Percentiles rank a stretch among this genome's conserved stretches.
These are phyloP conservation scores for Beauveria medogensis DNA, from an alignment of 2,329 filamentous ascomycete species.

Conservation along the genomic window DNA sequence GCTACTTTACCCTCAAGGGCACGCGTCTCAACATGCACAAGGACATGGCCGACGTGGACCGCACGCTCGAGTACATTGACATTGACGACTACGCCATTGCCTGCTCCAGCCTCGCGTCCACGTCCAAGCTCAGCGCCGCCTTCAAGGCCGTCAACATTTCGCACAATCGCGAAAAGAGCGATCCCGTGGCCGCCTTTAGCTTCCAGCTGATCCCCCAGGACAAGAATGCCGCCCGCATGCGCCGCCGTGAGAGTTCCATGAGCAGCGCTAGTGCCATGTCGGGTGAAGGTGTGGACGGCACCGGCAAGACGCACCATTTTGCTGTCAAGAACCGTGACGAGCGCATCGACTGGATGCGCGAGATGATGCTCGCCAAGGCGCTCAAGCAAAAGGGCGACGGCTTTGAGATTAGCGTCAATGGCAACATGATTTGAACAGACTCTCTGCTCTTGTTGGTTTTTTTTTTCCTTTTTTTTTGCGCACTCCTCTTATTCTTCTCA, in stretches of 20 bases:
- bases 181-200: conserved; percentile 61
- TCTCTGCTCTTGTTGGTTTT: neutral
- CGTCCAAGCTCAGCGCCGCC: conserved; percentile 75
- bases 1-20: conserved; percentile 78
- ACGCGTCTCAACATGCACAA: conserved; percentile 71
- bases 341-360: conserved; percentile 94
- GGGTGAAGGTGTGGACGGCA: conserved; percentile 46
- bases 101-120: conserved; percentile 67
- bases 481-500: neutral
- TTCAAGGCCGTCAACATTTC: conserved; percentile 72
- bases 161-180: conserved; percentile 43
- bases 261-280: conserved; percentile 22
- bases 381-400: conserved; percentile 76
- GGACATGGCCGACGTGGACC: conserved; percentile 41
- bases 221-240: conserved; percentile 43
- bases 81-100: conserved; percentile 84
- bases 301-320: conserved; percentile 86
- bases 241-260: conserved; percentile 44
- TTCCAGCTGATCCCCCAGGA: conserved; percentile 78
- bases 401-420: conserved; percentile 75
- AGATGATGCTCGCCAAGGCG: conserved; percentile 85
- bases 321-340: conserved; percentile 81
- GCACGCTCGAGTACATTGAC: conserved; percentile 70
- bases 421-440: conserved; percentile 55
- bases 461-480: neutral